Evolutionary conservation across 345 rosid genomes (phyloP).

Genomic region (Ailanthus altissimus): DNA sequence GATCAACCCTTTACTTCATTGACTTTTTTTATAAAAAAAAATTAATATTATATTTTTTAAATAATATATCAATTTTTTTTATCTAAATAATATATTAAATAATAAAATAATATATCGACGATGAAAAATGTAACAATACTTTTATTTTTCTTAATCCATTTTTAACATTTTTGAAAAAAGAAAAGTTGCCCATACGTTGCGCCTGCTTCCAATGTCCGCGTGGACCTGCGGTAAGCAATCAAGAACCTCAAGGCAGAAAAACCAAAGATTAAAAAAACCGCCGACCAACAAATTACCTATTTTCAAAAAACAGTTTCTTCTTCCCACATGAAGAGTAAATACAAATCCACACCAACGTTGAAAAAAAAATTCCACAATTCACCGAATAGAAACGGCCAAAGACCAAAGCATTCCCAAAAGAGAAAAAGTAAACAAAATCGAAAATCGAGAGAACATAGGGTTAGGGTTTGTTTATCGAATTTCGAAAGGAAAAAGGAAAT

Average conservation of each 20-base stretch:
- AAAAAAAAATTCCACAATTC: neutral
- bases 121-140: too few relatives aligned
- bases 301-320: neutral
- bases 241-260: neutral
- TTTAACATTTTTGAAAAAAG: too few relatives aligned
- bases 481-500: neutral
- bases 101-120: too few relatives aligned
- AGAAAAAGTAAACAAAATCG: neutral
- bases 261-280: neutral
- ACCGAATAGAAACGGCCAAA: neutral
- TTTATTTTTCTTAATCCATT: too few relatives aligned
- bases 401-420: neutral
- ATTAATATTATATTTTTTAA: too few relatives aligned
- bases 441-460: neutral
- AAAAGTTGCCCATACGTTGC: neutral
- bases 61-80: too few relatives aligned
- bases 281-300: neutral
- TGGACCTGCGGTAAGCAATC: neutral
- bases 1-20: too few relatives aligned
- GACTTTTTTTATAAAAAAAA: too few relatives aligned
- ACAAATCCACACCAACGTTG: neutral
- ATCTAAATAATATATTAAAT: too few relatives aligned
- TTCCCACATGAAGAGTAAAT: neutral
- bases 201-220: neutral
- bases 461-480: constrained; percentile 13